Evolutionary conservation across 345 rosid genomes (phyloP), one percentile per base, ranked within the genome.

Genomic region (Cardiospermum halicacabum): DNA sequence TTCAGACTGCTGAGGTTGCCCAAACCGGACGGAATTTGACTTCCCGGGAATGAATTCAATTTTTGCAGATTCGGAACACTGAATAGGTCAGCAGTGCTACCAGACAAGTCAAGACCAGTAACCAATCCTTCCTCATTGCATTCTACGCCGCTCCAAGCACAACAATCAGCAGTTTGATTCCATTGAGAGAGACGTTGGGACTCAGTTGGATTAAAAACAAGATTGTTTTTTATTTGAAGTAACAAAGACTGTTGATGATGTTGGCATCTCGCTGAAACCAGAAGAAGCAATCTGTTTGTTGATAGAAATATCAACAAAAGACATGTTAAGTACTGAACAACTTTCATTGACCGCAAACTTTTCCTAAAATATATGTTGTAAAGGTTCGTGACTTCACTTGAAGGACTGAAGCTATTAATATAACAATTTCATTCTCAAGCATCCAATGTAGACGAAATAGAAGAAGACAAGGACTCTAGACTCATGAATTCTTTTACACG

Each of bases 51-150:
- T 1, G 70, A 66, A 56, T 66, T 37, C 3, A 75, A 56, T 0
- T 3, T 47, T 56, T 21, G 56, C 1, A 70, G 65, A 37, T 75
- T 6, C 25, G 21, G 51, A 7, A 74, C 64, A 47, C 30, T 2
- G 67, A 69, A 77, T 1, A 80, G 56, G 1, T 28, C 54, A 15
- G 54, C 62, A n/a, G 69, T 10, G 18, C 74, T 67, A 16, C 67
- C 69, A 0, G 37, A 57, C 66, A 80, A 64, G 54, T 77, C 53
- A 10, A 80, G 68, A 7, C 42, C 60, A 64, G 56, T 53, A 27
- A 68, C 60, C 28, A 21, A 62, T 11, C 77, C 73, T 15, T 6
- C 50, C 15, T 0, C 47, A 19, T 57, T 53, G 27, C 77, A 74
- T 0, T 4, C 11, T 3, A 74, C 57, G 10, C 73, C 73, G n/a